A percentile compares a stretch with the other conserved stretches of the same genome.
Conservation (phyloP, 2,329 filamentous ascomycete species). For the Ampelomyces quisqualis region DNA sequence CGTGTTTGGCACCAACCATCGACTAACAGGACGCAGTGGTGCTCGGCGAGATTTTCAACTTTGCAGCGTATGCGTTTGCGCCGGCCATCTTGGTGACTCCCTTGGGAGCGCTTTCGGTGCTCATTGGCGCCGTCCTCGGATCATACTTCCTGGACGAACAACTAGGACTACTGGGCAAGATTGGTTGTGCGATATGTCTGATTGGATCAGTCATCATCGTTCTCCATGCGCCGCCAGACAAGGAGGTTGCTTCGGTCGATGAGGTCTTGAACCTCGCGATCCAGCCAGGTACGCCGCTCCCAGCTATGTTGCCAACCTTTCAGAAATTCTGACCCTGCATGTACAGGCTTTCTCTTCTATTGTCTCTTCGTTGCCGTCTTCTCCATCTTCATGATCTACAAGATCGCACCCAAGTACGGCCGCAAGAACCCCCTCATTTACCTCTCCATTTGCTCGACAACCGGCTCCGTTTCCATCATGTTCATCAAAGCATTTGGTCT, state of each 20-base stretch:
- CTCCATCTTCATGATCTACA: slow-evolving; percentile 93
- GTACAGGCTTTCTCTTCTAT: slow-evolving; percentile 83
- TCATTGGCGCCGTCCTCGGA: slow-evolving; percentile 91
- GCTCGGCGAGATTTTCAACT: slow-evolving; percentile 92
- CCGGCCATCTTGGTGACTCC: slow-evolving; percentile 98
- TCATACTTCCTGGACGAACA: slow-evolving; percentile 92
- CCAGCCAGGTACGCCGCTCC: slow-evolving; percentile 70
- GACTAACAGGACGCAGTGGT: slow-evolving; percentile 65
- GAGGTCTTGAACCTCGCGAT: slow-evolving; percentile 89
- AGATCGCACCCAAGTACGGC: slow-evolving; percentile 82
- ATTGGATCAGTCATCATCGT: slow-evolving; percentile 97
- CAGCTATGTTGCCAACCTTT: slow-evolving; percentile 17
- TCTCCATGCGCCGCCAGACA: slow-evolving; percentile 90
- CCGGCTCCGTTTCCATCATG: slow-evolving; percentile 98
- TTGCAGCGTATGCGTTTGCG: slow-evolving; percentile 96
- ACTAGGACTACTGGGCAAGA: slow-evolving; percentile 84
- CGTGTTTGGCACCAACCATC: too few species aligned
- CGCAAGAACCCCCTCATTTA: slow-evolving; percentile 96
- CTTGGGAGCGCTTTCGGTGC: slow-evolving; percentile 85
- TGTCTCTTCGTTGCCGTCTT: slow-evolving; percentile 77
- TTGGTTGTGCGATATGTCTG: slow-evolving; percentile 93
- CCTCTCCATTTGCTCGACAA: slow-evolving; percentile 95
- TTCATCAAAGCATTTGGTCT: slow-evolving; percentile 98
- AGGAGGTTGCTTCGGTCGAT: slow-evolving; percentile 87
- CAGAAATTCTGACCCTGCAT: slow-evolving; percentile 12